These are phyloP conservation scores for Dictyostelium discoideum DNA, from an alignment of 78 protist species.

Conservation along the genomic window DNA sequence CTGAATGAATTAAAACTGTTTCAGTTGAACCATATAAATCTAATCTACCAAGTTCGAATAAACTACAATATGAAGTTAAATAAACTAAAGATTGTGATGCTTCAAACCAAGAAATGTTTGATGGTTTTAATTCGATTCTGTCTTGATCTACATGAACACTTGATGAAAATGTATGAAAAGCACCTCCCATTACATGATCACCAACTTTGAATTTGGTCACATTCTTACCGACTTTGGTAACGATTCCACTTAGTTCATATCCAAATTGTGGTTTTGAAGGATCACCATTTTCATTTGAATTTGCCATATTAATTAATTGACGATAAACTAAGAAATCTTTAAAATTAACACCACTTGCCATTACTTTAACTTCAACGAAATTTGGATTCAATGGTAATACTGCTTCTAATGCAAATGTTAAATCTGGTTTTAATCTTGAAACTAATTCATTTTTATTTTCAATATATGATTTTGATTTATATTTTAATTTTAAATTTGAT, in stretches of 20 bases:
- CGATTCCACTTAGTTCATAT: slow-evolving; percentile 7
- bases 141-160: neutral
- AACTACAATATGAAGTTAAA: neutral
- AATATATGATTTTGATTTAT: slow-evolving; percentile 9
- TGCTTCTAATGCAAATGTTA: neutral
- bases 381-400: neutral
- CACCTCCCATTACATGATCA: neutral
- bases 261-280: neutral
- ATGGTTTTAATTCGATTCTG: neutral
- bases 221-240: neutral
- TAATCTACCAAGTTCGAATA: neutral
- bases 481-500: neutral
- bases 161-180: neutral
- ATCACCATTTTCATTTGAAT: neutral
- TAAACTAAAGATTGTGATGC: neutral
- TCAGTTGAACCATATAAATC: neutral
- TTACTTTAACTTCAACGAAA: slow-evolving; percentile 25
- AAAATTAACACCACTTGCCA: slow-evolving; percentile 49
- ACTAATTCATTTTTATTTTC: neutral
- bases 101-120: neutral
- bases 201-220: slow-evolving; percentile 16
- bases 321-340: slow-evolving; percentile 44
- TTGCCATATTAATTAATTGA: neutral
- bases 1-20: neutral
- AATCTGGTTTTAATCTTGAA: neutral